These are phyloP conservation scores for Triticum urartu DNA, from an alignment of 176 grass and related monocot genomes.

Conservation along the genomic window DNA sequence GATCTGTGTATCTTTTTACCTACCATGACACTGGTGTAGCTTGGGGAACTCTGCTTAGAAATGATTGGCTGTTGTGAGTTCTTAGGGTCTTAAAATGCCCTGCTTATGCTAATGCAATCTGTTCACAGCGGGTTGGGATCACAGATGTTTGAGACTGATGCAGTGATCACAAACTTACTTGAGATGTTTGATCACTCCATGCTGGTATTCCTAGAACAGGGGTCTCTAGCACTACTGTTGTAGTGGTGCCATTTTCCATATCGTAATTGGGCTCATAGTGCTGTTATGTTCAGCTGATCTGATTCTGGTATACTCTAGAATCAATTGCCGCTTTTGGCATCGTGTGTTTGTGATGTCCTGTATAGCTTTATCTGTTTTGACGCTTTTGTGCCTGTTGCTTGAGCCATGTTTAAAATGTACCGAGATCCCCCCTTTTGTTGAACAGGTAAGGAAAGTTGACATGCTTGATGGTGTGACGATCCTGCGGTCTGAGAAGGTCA, in stretches of 20 bases:
- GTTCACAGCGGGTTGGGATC: background rate
- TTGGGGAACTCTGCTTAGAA: background rate
- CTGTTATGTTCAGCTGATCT: background rate
- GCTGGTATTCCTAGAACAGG: background rate
- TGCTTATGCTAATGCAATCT: background rate
- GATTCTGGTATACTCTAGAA: background rate
- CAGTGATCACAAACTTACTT: background rate
- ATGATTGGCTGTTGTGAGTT: too few relatives aligned
- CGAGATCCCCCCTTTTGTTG: background rate
- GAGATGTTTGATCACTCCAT: background rate
- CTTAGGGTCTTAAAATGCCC: too few relatives aligned
- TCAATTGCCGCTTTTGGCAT: background rate
- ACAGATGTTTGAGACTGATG: background rate
- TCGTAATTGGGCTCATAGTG: background rate
- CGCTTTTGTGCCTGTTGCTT: accelerated
- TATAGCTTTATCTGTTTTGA: background rate
- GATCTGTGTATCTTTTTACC: background rate
- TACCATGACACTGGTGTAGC: background rate
- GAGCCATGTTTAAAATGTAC: background rate
- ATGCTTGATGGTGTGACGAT: slow-evolving; percentile 78
- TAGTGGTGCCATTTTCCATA: background rate
- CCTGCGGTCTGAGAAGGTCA: slow-evolving; percentile 79
- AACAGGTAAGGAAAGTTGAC: slow-evolving; percentile 83
- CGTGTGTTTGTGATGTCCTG: background rate
- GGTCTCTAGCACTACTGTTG: background rate